These are phyloP conservation scores for Salix udensis DNA, from an alignment of 345 rosid genomes.

Conservation along the genomic window DNA sequence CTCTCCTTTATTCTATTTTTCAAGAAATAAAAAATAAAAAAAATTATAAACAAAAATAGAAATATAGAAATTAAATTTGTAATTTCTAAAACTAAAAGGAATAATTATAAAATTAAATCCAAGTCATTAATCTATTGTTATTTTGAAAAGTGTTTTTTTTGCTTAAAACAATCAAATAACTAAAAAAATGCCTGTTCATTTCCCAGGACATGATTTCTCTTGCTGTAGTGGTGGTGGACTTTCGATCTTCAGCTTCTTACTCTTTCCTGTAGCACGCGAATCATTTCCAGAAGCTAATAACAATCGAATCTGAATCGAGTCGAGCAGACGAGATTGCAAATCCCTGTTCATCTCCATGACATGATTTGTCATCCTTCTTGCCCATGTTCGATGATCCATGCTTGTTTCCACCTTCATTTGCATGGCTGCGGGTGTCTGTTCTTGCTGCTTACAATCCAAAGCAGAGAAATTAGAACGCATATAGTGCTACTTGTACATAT, in stretches of 20 bases:
- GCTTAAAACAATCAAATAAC: no score
- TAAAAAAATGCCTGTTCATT: no score
- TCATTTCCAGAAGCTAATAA: slow-evolving; percentile 5
- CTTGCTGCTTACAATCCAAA: slow-evolving; percentile 30
- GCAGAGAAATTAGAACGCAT: slow-evolving; percentile 2
- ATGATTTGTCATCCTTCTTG: slow-evolving; percentile 39
- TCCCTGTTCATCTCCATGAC: slow-evolving; percentile 46
- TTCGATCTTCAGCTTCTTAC: slow-evolving; percentile 24
- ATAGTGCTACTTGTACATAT: background rate
- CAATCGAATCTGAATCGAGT: slow-evolving; percentile 38
- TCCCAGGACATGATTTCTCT: background rate
- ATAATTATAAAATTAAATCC: no score
- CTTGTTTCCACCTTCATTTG: slow-evolving; percentile 37
- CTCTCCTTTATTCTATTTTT: no score
- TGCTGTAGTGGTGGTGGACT: background rate
- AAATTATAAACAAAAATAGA: no score
- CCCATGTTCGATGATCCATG: slow-evolving; percentile 33
- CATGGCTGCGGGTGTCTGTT: slow-evolving; percentile 31
- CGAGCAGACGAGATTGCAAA: slow-evolving; percentile 42
- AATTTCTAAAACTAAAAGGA: no score
- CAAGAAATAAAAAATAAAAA: no score
- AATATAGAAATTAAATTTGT: no score
- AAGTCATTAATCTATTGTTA: no score
- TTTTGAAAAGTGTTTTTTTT: no score
- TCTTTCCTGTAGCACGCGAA: slow-evolving; percentile 7